Evolutionary conservation across 2,329 filamentous ascomycete genomes (phyloP), one percentile per base, ranked within the genome.

Genomic region (Penicillium expansum): DNA sequence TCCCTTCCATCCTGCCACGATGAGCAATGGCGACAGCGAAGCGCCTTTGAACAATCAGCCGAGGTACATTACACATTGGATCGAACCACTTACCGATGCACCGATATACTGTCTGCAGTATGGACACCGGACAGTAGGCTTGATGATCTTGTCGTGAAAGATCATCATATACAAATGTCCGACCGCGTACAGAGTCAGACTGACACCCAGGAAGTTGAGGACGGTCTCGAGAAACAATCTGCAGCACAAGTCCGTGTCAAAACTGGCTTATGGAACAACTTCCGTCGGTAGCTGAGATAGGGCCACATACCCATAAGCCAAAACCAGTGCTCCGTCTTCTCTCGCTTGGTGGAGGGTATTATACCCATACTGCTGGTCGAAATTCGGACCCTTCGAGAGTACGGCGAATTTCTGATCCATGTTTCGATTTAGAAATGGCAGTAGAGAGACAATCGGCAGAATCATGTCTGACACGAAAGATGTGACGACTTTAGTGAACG

Each of bases 371-470:
- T 79, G 74, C 1, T 76, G 74, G 5, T 52, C 43, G 62, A 80
- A 85, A 56, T 82, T 78, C 3, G 83, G 81, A 0, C 88, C 88
- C 0, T 76, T 68, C 37, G 77, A 80, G 29, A 91, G 72, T 7
- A 90, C 82, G 0, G 87, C 83, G 69, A 91, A 91, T 71, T 90
- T 90, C 74, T 90, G 84, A 67, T 89, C 86, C 67, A 91, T 81
- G 68, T 91, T 91, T 61, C 83, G 83, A 65, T 87, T 83, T 55
- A 91, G 75, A 48, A 88, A 88, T 5, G 89, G 81, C 22, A 91
- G 75, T 41, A 91, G 75, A 2, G 87, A 88, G 29, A 91, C 76
- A 0, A 88, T 80, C 5, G 88, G 89, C 59, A 91, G 82, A 44
- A 91, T 75, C 33, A 91, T 82, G 64, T 90, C 86, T 59, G 82